Evolutionary conservation across 352 stramenopile species (phyloP).

Genomic region (Hyaloperonospora brassicae): DNA sequence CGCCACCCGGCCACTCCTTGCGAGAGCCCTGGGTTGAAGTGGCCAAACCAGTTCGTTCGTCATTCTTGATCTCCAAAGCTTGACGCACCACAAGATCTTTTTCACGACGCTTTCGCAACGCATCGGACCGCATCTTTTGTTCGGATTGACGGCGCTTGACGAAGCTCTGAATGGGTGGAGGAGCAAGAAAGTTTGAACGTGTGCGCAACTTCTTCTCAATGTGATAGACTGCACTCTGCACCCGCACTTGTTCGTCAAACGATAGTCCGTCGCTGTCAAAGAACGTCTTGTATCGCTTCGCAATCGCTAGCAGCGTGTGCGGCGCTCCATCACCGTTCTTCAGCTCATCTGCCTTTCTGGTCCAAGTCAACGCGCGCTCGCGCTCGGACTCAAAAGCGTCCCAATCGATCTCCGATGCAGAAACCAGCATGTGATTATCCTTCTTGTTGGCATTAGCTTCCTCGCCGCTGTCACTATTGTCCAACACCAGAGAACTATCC

Average conservation of each 20-base stretch:
- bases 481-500: constrained; percentile 17
- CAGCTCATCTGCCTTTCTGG: constrained; percentile 38
- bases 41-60: constrained; percentile 10
- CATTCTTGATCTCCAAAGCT: constrained; percentile 40
- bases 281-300: constrained; percentile 74
- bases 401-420: constrained; percentile 24
- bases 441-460: constrained; percentile 20
- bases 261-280: constrained; percentile 47
- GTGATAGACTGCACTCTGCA: constrained; percentile 60
- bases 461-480: constrained; percentile 29
- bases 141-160: constrained; percentile 66
- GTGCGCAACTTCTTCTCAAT: constrained; percentile 54
- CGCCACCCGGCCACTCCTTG: constrained; percentile 10
- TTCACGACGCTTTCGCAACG: constrained; percentile 63
- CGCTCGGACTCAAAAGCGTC: constrained; percentile 26
- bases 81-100: constrained; percentile 65
- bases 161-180: constrained; percentile 82
- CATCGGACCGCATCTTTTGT: constrained; percentile 65
- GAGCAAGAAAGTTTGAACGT: constrained; percentile 34
- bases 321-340: constrained; percentile 36
- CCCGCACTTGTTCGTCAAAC: constrained; percentile 40
- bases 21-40: constrained; percentile 11
- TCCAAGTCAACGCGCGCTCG: constrained; percentile 55
- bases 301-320: constrained; percentile 51
- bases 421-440: constrained; percentile 10